Base-by-base conservation (phyloP, 257 asterid genomes). In the Agastache rugosa region DNA sequence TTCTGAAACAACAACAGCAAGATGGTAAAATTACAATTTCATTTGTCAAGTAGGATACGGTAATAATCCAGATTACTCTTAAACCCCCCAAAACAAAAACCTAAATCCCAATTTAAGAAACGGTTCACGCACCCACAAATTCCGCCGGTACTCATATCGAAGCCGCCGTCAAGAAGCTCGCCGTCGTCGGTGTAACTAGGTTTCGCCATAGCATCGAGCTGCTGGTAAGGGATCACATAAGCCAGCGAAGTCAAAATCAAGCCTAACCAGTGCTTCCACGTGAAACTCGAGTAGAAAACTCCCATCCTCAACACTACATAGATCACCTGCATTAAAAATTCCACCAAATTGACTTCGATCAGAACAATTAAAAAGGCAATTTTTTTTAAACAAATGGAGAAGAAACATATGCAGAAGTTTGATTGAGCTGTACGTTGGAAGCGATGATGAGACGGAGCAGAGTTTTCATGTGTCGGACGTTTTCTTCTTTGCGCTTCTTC, bases 111-210 rank as follows among this genome's bases (percentile, higher is more conserved):
- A 55, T 15, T 69, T 48, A 3, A 2, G 7, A 39, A 50, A 74
- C 4, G 51, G 63, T 25, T 10, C 6, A 54, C 89, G 35, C 87
- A 92, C 99, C 98, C 98, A 79, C 98, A 90, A 81, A 94, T 86
- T 42, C 99, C 96, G 75, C 91, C 92, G 25, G 96, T 92, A 44
- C 87, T 87, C 99, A 94, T 92, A 75, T 94, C 99, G 67, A 89
- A 94, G 2, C 99, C 99, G 15, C 99, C 99, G 75, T 92, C 98
- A 8, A 94, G 82, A 54, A 94, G 90, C 67, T 94, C 97, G 3
- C 99, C 99, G 10, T 65, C 80, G 10, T 81, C 87, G 9, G 88
- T 78, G 67, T 86, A 94, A 64, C 83, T 42, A 45, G 98, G 97
- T 68, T 75, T 84, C 9, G 98, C 89, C 99, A 94, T 90, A 61